phyloP scores from a whole-genome alignment of 805 yeast genomes.

The Lachancea lanzarotensis region DNA sequence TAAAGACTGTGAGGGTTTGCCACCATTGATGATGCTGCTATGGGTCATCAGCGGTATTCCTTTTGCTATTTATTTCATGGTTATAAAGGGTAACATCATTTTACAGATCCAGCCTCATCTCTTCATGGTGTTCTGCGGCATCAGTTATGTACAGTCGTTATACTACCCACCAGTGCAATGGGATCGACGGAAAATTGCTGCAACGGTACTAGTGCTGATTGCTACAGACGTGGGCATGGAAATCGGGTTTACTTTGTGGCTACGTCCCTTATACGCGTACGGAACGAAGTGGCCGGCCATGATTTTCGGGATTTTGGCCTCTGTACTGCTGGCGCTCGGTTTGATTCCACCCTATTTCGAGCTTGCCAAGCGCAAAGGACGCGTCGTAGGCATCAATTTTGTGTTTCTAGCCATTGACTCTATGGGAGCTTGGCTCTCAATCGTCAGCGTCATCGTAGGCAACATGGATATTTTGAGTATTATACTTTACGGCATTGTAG shows the following conservation, averaged over 20 bases:
- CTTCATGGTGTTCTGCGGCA: constrained; percentile 60
- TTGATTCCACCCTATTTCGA: constrained; percentile 87
- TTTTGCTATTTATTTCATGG: constrained; percentile 75
- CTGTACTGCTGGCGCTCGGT: constrained; percentile 68
- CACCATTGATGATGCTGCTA: constrained; percentile 78
- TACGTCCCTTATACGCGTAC: constrained; percentile 48
- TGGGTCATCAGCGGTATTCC: constrained; percentile 82
- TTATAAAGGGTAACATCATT: constrained; percentile 65
- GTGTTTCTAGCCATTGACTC: constrained; percentile 69
- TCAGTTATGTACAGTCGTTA: constrained; percentile 63
- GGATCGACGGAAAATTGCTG: constrained; percentile 33
- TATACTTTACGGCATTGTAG: constrained; percentile 65
- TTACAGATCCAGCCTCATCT: constrained; percentile 83
- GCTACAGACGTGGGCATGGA: constrained; percentile 52
- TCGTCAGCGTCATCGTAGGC: constrained; percentile 55
- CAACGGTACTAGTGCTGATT: constrained; percentile 35
- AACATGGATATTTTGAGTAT: constrained; percentile 73
- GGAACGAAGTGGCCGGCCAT: constrained; percentile 69
- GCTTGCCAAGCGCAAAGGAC: constrained; percentile 67
- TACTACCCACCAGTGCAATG: constrained; percentile 62
- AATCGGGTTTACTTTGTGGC: constrained; percentile 63
- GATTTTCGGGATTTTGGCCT: constrained; percentile 74
- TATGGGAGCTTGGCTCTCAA: constrained; percentile 74
- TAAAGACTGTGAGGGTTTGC: constrained; percentile 81
- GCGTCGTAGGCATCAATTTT: constrained; percentile 86